Percentiles rank a stretch among this genome's conserved stretches.
Conservation (phyloP, 305 asterid species). For the Fraxinus sp. region DNA sequence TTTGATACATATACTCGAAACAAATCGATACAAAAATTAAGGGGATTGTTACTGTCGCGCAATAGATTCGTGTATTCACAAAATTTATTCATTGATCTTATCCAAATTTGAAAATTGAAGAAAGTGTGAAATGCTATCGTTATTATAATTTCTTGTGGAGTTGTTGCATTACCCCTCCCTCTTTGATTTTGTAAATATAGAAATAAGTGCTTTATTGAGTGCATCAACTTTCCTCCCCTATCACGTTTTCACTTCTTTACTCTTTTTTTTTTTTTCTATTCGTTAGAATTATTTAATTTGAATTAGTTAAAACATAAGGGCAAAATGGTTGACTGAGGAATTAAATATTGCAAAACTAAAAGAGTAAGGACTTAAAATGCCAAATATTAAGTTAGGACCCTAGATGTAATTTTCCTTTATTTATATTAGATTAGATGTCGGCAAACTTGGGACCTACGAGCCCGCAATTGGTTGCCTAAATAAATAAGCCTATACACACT, state of each 20-base stretch:
- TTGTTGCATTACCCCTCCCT: no score
- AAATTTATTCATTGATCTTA: no score
- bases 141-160: no score
- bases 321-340: neutral
- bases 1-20: no score
- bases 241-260: no score
- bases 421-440: neutral
- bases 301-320: neutral
- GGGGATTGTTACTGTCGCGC: neutral
- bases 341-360: neutral
- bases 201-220: no score
- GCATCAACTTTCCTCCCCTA: no score
- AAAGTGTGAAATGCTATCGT: no score
- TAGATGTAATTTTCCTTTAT: neutral
- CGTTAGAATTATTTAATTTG: no score
- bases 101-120: no score
- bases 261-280: no score
- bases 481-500: slow-evolving; percentile 1
- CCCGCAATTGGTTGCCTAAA: slow-evolving; percentile 28
- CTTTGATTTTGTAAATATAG: no score
- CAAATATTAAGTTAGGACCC: neutral
- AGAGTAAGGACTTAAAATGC: neutral
- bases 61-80: neutral
- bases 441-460: neutral
- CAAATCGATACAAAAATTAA: neutral